These are phyloP conservation scores for Dothideomycetes sp. DNA, from an alignment of 2,329 filamentous ascomycete species.

Conservation along the genomic window DNA sequence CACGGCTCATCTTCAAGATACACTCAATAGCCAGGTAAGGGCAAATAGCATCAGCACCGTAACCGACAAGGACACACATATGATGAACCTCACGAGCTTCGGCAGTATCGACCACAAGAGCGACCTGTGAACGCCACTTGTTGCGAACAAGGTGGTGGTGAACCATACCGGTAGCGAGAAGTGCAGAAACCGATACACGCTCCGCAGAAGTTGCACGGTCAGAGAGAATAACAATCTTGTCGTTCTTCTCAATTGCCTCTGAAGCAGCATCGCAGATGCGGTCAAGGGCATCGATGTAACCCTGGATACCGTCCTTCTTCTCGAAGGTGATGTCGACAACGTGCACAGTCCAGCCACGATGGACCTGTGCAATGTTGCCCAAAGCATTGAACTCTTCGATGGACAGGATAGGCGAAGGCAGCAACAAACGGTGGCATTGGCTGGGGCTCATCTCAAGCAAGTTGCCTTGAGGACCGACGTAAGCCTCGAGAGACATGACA, in stretches of 20 bases:
- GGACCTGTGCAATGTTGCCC: constrained; percentile 62
- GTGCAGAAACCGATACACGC: constrained; percentile 74
- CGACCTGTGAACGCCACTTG: constrained; percentile 86
- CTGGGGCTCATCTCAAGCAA: constrained; percentile 85
- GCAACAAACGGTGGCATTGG: constrained; percentile 75
- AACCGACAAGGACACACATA: constrained; percentile 95
- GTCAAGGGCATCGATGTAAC: constrained; percentile 81
- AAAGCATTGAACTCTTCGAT: constrained; percentile 85
- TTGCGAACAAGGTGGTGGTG: constrained; percentile 93
- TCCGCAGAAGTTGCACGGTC: constrained; percentile 78
- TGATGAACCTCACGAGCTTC: constrained; percentile 97
- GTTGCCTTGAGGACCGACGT: constrained; percentile 92
- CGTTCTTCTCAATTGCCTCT: constrained; percentile 69
- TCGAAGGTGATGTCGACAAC: constrained; percentile 89
- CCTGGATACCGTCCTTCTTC: constrained; percentile 70
- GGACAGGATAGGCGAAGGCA: constrained; percentile 82
- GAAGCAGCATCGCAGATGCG: constrained; percentile 78
- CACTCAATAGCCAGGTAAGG: constrained; percentile 94
- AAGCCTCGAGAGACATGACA: constrained; percentile 96
- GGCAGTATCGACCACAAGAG: constrained; percentile 81
- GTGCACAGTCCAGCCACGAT: constrained; percentile 78
- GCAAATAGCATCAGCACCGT: constrained; percentile 89
- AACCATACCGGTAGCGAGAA: constrained; percentile 84
- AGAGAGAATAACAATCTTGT: constrained; percentile 81
- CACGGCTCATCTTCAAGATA: constrained; percentile 90